Base-by-base conservation (phyloP, 495 filamentous ascomycete species). In the Friedmanniomyces endolithicus region DNA sequence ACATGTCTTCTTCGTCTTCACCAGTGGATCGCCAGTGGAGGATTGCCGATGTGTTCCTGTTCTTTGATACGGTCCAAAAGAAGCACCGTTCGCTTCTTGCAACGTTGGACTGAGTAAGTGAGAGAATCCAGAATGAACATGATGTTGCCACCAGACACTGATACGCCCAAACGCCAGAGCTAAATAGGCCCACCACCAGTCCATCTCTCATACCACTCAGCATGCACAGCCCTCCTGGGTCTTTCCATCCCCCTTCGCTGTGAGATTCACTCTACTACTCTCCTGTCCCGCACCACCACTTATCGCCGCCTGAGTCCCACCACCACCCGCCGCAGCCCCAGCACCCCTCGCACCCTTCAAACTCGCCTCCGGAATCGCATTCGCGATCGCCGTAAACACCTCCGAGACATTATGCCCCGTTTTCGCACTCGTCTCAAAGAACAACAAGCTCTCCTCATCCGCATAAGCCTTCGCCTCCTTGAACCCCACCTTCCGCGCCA, bases 341-440 rank as follows among this genome's bases (percentile, higher is more conserved):
- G 75, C 77, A 25, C 82, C 75, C 45, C 88, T 80, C 35, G 83
- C 77, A 34, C 84, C 88, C 79, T 96, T 97, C 70, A 97, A 74
- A 58, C 85, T 92, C 57, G 88, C 92, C 72, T 97, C 92, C 0
- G 92, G 90, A 56, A 97, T 97, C 24, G 89, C 87, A 65, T 95
- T 94, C 53, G 90, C 90, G 66, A 97, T 96, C n/a, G 90, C 90
- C 44, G 90, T 95, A 68, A 98, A 98, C 22, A 98, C 92, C 60
- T 92, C 90, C 58, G 84, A 80, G 29, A 98, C 92, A 69, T 95
- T 95, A 59, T 81, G 74, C 11, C 92, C 94, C 2, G 89, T 90
- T 80, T 98, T 98, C 41, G 92, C 92, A 61, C 87, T 94, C 20
- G 92, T 98, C 76, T 98, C 92, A 63, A 95, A 98, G 72, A 97